Evolutionary conservation across 1,284 basidiomycete genomes (phyloP).

Genomic region (Coniophora puteana): DNA sequence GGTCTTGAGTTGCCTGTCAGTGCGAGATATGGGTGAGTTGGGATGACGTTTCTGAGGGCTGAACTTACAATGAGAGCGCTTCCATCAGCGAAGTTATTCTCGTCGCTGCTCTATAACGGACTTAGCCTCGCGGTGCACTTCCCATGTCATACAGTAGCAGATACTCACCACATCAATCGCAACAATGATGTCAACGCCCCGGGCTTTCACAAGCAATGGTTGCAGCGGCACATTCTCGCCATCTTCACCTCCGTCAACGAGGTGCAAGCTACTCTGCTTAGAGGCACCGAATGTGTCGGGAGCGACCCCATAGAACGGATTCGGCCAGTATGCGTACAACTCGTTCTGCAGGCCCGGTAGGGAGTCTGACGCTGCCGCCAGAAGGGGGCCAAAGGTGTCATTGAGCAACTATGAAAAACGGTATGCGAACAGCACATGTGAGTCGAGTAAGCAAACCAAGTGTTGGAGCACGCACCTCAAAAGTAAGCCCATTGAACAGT

Average conservation of each 20-base stretch:
- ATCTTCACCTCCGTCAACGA: slow-evolving; percentile 35
- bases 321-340: slow-evolving; percentile 25
- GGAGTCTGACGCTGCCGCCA: slow-evolving; percentile 21
- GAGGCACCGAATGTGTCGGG: slow-evolving; percentile 26
- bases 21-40: background rate
- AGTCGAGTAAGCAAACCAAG: no score
- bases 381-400: slow-evolving; percentile 18
- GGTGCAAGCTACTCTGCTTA: slow-evolving; percentile 27
- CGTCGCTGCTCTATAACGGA: no score
- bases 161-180: slow-evolving; percentile 40
- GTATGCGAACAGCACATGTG: slow-evolving; percentile 11
- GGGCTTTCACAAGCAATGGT: slow-evolving; percentile 45
- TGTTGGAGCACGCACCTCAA: no score
- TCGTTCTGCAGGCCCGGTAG: no score
- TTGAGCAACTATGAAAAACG: no score
- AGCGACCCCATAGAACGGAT: slow-evolving; percentile 35
- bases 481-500: slow-evolving; percentile 39
- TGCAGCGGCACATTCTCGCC: slow-evolving; percentile 42
- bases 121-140: no score
- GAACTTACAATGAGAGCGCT: slow-evolving; percentile 34
- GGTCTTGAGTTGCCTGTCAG: slow-evolving; percentile 28
- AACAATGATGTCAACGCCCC: slow-evolving; percentile 45
- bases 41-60: background rate
- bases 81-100: slow-evolving; percentile 32
- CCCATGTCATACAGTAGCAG: background rate